These are phyloP conservation scores for Akebia trifoliata DNA, from an alignment of 164 flowering plant genomes.

Conservation along the genomic window DNA sequence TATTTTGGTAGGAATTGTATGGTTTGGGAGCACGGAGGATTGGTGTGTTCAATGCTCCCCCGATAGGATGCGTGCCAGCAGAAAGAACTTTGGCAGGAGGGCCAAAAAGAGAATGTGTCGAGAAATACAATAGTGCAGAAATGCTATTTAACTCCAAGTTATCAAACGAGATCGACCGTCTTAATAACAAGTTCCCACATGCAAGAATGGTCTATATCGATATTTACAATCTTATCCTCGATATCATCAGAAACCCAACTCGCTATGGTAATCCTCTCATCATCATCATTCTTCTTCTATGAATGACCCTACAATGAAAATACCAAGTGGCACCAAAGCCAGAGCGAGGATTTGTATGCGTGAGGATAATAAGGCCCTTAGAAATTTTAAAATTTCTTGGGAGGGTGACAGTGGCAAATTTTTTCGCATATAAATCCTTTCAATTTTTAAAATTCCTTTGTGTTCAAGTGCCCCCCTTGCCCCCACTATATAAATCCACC, in stretches of 20 bases:
- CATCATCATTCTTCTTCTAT: not conserved
- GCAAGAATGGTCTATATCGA: constrained; percentile 21
- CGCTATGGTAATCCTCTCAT: constrained; percentile 23
- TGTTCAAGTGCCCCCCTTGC: too few species aligned
- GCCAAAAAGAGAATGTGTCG: constrained; percentile 22
- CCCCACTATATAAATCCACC: too few species aligned
- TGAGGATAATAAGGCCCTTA: too few species aligned
- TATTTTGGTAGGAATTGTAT: constrained; percentile 24
- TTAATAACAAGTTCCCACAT: constrained; percentile 3
- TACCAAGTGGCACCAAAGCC: too few species aligned
- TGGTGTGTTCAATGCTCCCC: constrained; percentile 29
- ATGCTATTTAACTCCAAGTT: constrained; percentile 28
- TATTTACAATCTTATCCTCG: constrained; percentile 30
- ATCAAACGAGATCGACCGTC: constrained; percentile 1
- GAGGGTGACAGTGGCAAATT: too few species aligned
- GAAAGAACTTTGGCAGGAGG: constrained; percentile 44
- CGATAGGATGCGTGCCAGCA: constrained; percentile 40
- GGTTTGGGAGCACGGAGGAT: constrained; percentile 34
- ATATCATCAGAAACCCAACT: constrained; percentile 28
- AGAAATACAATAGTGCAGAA: constrained; percentile 25
- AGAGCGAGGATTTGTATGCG: too few species aligned
- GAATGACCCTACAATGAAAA: too few species aligned
- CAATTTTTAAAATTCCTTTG: too few species aligned
- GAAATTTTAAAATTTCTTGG: too few species aligned
- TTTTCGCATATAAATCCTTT: too few species aligned